Percentiles rank a stretch among this genome's conserved stretches.
Conservation (phyloP, 2,329 filamentous ascomycete genomes). For the Colletotrichum costaricense region DNA sequence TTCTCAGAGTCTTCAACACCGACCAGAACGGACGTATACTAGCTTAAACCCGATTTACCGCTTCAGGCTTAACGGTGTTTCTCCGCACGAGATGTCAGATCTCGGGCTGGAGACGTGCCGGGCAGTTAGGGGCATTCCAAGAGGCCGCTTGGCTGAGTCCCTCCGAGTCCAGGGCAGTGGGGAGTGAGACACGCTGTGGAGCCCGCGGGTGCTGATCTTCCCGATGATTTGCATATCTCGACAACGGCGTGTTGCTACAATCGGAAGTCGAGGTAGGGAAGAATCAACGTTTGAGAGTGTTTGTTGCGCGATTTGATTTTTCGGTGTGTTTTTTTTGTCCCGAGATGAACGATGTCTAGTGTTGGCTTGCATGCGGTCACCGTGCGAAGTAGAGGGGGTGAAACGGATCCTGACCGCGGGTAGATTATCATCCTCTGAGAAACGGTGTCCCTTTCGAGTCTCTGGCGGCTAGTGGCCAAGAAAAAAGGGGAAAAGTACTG, state of each 20-base stretch:
- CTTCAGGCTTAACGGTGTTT: neutral
- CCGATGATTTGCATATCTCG: neutral
- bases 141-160: neutral
- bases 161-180: neutral
- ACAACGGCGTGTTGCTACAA: neutral
- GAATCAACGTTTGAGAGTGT: neutral
- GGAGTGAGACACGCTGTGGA: neutral
- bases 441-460: neutral
- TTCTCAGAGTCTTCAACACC: neutral
- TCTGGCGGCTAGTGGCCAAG: too few relatives aligned
- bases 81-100: neutral
- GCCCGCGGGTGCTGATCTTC: neutral
- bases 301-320: too few relatives aligned
- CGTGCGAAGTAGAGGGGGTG: too few relatives aligned
- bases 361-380: neutral
- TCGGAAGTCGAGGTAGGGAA: neutral
- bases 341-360: neutral
- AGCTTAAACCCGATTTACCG: neutral
- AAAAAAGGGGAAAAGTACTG: neutral
- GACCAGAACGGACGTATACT: neutral
- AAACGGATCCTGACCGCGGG: too few relatives aligned
- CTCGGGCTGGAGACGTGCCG: neutral
- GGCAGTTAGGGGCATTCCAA: neutral
- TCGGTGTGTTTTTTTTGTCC: too few relatives aligned
- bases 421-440: neutral